These are phyloP conservation scores for Macrophomina pseudophaseolina DNA, from an alignment of 2,329 filamentous ascomycete genomes.

Conservation along the genomic window DNA sequence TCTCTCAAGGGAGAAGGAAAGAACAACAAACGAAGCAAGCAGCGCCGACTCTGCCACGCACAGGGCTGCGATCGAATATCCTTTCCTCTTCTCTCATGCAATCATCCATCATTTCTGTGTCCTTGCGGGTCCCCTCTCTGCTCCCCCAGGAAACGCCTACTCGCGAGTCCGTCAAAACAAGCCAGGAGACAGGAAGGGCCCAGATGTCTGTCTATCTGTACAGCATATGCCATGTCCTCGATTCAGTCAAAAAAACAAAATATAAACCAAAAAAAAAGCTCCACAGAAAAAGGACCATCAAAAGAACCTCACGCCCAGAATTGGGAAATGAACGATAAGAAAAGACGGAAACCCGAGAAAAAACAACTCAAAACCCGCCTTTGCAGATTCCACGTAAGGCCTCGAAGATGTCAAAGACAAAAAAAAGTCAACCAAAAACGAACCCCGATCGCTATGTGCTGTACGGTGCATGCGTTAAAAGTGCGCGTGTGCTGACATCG, in stretches of 20 bases:
- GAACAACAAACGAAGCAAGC: too few species aligned
- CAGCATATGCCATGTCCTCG: constrained; percentile 17
- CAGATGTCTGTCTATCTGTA: constrained; percentile 9
- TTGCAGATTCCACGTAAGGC: not conserved
- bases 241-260: not conserved
- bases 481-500: not conserved
- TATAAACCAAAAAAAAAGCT: not conserved
- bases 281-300: not conserved
- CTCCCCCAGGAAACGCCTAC: not conserved
- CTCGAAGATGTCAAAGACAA: constrained; percentile 1
- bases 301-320: not conserved
- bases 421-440: constrained; percentile 1
- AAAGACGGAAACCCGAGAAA: not conserved
- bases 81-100: not conserved
- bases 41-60: not conserved
- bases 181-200: too few species aligned
- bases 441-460: constrained; percentile 24
- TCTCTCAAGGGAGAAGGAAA: too few species aligned
- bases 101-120: constrained; percentile 12
- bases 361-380: not conserved
- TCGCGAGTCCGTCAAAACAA: too few species aligned
- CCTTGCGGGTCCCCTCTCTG: not conserved
- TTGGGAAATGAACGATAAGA: not conserved
- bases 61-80: not conserved
- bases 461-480: constrained; percentile 12